These are phyloP conservation scores for Linum lewisii DNA, from an alignment of 345 rosid genomes.

Conservation along the genomic window DNA sequence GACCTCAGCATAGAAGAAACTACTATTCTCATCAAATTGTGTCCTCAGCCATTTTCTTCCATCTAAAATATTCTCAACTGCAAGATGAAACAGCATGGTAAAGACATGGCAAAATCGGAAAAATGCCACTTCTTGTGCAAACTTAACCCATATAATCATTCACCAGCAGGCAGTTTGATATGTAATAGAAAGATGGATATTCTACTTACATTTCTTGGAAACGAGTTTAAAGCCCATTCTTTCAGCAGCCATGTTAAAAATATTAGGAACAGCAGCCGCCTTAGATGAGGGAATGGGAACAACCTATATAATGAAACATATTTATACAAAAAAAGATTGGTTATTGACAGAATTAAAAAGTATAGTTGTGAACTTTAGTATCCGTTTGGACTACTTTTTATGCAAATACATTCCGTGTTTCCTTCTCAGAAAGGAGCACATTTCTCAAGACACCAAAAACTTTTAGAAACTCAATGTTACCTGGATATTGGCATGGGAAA, in stretches of 20 bases:
- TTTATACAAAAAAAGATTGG: background rate
- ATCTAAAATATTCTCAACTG: conserved; percentile 41
- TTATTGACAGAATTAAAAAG: too few relatives aligned
- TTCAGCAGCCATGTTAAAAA: conserved; percentile 72
- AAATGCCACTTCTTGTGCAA: background rate
- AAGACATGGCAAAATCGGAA: background rate
- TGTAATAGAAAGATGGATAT: background rate
- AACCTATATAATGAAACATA: conserved; percentile 27
- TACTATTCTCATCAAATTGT: conserved; percentile 41
- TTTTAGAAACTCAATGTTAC: conserved; percentile 20
- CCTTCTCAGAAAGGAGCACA: too few relatives aligned
- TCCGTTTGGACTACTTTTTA: background rate
- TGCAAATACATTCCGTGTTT: background rate
- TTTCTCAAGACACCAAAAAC: background rate
- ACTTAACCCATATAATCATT: background rate
- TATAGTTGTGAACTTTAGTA: too few relatives aligned
- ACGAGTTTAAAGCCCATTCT: conserved; percentile 77
- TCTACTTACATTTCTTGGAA: conserved; percentile 43
- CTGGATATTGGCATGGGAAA: conserved; percentile 90
- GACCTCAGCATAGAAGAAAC: conserved; percentile 74
- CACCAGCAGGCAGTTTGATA: background rate
- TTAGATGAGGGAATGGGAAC: conserved; percentile 77
- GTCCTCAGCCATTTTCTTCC: conserved; percentile 61
- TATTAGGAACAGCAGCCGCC: conserved; percentile 44
- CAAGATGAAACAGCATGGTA: conserved; percentile 17